Evolutionary conservation across 441 rosid species (phyloP), one percentile per base, ranked within the genome.

Genomic region (Adansonia madagascariensis): DNA sequence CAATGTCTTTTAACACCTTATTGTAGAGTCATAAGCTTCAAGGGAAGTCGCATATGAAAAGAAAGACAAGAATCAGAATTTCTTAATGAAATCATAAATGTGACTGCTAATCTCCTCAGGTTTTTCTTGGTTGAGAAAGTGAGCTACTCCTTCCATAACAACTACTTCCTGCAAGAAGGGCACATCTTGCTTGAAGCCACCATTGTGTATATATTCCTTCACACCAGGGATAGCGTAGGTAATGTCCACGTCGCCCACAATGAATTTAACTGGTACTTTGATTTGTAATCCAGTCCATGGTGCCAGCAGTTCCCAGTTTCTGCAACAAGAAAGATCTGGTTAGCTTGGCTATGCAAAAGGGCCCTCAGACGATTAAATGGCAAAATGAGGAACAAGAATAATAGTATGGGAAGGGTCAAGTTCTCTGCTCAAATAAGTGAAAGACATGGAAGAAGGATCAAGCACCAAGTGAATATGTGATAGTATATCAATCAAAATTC

Each of bases 221-320:
- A 10, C 82, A 3, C 98, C 94, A 0, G 94, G 97, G 61, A 88
- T 66, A 55, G 83, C 39, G 80, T 91, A 92, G 27, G 88, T 78
- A 2, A 81, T 0, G 80, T 94, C 97, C 24, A 79, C 83, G 84
- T 94, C 97, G 9, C 98, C 98, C 43, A 90, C 90, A 0, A 94
- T 87, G 80, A 90, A 94, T 79, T 92, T 94, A 39, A 87, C 90
- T 2, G 98, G 98, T 20, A 92, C 97, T 63, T 86, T 85, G 80
- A 91, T 86, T 73, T 88, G 88, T 53, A 53, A 35, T 64, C 92
- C 93, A 0, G 89, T 82, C 93, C 94, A 90, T 31, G 97, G 90
- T 2, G 95, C 95, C 6, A 77, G 80, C n/a, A 94, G 77, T 86
- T 92, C 98, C 97, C 98, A 90, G 77, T 70, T 90, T 74, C 98